Percentiles rank a stretch among this genome's conserved stretches.
Evolutionary conservation across 108 stramenopile genomes (phyloP).

Genomic region (Cyclotella kingstonii): DNA sequence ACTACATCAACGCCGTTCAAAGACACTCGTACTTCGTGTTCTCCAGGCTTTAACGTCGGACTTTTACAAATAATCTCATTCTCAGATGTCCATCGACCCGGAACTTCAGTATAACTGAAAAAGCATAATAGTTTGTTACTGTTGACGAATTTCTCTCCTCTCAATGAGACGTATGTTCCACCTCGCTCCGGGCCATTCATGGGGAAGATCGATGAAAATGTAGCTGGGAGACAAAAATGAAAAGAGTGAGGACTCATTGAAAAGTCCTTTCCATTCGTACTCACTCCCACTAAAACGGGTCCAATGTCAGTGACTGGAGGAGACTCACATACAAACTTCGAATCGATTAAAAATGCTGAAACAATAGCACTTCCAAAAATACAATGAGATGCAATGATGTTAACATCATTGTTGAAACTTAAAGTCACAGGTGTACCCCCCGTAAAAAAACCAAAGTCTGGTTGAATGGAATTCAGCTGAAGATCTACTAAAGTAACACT

Average conservation of each 20-base stretch:
- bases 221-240: slow-evolving; percentile 9
- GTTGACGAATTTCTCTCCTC: slow-evolving; percentile 14
- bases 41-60: slow-evolving; percentile 23
- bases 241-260: slow-evolving; percentile 9
- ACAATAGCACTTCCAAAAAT: slow-evolving; percentile 14
- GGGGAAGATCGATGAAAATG: slow-evolving; percentile 10
- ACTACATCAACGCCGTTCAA: slow-evolving; percentile 30
- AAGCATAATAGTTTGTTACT: slow-evolving; percentile 11
- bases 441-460: slow-evolving; percentile 16
- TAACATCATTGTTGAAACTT: not conserved
- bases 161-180: slow-evolving; percentile 14
- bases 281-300: slow-evolving; percentile 13
- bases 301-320: slow-evolving; percentile 1
- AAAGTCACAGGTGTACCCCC: slow-evolving; percentile 24
- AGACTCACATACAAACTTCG: slow-evolving; percentile 8
- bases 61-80: slow-evolving; percentile 24
- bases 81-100: slow-evolving; percentile 18
- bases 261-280: slow-evolving; percentile 14
- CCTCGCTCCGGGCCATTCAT: slow-evolving; percentile 13
- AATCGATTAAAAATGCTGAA: not conserved
- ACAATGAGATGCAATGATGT: slow-evolving; percentile 6
- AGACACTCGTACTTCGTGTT: slow-evolving; percentile 20
- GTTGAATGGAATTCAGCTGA: slow-evolving; percentile 6
- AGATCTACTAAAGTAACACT: slow-evolving; percentile 14
- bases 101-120: slow-evolving; percentile 15